phyloP scores from a whole-genome alignment of 1,139 yeast species.

The Suhomyces yuchorum region DNA sequence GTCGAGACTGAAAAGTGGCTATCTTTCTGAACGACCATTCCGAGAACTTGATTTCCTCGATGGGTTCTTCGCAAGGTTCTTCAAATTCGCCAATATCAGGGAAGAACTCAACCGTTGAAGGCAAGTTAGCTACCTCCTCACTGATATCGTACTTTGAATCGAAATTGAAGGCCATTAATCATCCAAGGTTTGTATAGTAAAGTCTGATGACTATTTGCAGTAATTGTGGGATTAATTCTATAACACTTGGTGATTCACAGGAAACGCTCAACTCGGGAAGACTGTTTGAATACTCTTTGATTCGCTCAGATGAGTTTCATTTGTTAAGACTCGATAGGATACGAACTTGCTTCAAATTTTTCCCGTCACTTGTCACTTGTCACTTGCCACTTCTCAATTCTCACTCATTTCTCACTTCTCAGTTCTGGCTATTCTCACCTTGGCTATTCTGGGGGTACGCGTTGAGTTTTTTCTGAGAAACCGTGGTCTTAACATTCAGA shows the following conservation, averaged over 20 bases:
- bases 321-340: too few relatives aligned
- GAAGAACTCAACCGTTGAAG: conserved; percentile 27
- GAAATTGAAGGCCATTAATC: conserved; percentile 8
- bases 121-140: conserved; percentile 9
- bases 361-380: too few relatives aligned
- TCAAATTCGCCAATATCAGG: conserved; percentile 26
- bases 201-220: too few relatives aligned
- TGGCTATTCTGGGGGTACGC: neutral
- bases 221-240: too few relatives aligned
- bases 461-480: conserved; percentile 1
- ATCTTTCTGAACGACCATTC: conserved; percentile 37
- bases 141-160: conserved; percentile 15
- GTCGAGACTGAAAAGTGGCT: conserved; percentile 38
- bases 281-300: too few relatives aligned
- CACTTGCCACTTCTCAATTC: too few relatives aligned
- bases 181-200: neutral
- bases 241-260: too few relatives aligned
- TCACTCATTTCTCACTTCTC: too few relatives aligned
- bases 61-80: conserved; percentile 11
- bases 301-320: neutral
- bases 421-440: neutral
- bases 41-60: conserved; percentile 5
- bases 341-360: too few relatives aligned
- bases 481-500: conserved; percentile 3
- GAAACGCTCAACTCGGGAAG: neutral